Evolutionary conservation across 2,329 filamentous ascomycete genomes (phyloP).

Genomic region (Epicoccum nigrum): DNA sequence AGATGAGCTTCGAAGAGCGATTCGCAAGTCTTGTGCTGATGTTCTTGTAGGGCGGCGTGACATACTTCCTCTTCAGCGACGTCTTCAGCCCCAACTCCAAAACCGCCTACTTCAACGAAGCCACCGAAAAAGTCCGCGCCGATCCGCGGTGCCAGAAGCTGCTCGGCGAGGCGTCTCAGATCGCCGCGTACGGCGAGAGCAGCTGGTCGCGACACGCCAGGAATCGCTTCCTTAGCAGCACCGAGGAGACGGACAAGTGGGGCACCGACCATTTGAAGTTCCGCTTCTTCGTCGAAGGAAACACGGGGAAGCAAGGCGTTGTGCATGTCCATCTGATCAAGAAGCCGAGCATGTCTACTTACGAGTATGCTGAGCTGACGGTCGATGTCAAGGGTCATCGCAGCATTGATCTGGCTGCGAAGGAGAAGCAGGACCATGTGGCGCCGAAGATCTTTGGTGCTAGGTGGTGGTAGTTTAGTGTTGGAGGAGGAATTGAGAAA

Average conservation of each 20-base stretch:
- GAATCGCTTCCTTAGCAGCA: conserved; percentile 66
- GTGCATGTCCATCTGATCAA: conserved; percentile 81
- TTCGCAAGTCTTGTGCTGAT: not conserved
- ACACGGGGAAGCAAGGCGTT: conserved; percentile 69
- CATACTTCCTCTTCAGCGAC: conserved; percentile 49
- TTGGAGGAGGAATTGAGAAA: too few species aligned
- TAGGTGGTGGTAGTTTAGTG: conserved; percentile 39
- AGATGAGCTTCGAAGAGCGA: conserved; percentile 27
- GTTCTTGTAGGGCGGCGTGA: conserved; percentile 69
- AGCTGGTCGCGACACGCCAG: conserved; percentile 81
- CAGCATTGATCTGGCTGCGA: conserved; percentile 51
- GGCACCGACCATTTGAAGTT: conserved; percentile 83
- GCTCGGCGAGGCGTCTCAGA: conserved; percentile 75
- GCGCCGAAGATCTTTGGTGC: conserved; percentile 47
- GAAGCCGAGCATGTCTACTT: conserved; percentile 67
- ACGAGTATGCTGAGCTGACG: conserved; percentile 79
- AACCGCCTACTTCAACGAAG: conserved; percentile 85
- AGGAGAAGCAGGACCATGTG: conserved; percentile 33
- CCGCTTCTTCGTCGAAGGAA: conserved; percentile 85
- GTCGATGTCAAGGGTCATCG: conserved; percentile 75
- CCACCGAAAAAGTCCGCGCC: conserved; percentile 77
- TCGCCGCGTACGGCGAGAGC: conserved; percentile 80
- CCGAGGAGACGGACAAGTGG: conserved; percentile 70
- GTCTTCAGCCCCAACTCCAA: conserved; percentile 70
- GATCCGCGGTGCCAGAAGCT: conserved; percentile 74